Conservation (phyloP, 768 basidiomycete species). For the Auricularia sp. region DNA sequence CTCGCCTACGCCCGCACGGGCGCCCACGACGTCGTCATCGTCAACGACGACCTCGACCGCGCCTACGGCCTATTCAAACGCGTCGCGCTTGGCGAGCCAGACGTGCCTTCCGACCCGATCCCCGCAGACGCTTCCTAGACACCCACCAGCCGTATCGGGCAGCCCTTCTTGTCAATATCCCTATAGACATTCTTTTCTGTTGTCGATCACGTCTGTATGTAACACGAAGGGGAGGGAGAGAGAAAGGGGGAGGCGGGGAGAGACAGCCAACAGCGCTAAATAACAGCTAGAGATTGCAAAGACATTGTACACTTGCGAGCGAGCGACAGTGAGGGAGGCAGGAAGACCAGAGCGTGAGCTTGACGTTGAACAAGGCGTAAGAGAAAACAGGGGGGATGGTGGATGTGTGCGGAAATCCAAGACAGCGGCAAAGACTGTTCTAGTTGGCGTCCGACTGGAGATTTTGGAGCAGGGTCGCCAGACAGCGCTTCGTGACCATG, state of each 20-base stretch:
- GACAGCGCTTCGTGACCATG: constrained; percentile 93
- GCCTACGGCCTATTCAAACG: constrained; percentile 71
- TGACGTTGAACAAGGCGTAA: too few species aligned
- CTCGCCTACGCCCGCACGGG: constrained; percentile 71
- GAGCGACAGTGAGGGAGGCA: too few species aligned
- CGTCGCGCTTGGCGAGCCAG: constrained; percentile 61
- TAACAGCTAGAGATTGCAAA: background rate
- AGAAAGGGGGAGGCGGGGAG: background rate
- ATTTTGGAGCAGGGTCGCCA: constrained; percentile 83
- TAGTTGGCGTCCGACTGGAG: constrained; percentile 23
- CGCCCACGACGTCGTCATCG: constrained; percentile 71
- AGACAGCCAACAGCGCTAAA: background rate
- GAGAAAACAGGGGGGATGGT: too few species aligned
- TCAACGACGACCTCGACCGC: constrained; percentile 81
- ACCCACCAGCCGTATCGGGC: background rate
- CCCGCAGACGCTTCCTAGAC: background rate
- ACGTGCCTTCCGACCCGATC: constrained; percentile 11
- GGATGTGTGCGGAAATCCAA: too few species aligned
- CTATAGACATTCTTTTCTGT: background rate
- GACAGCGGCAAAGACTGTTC: background rate
- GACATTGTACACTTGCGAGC: too few species aligned
- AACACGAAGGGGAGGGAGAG: background rate
- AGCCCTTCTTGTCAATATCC: background rate
- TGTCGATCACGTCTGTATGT: background rate
- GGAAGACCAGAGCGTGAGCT: too few species aligned